A percentile compares a stretch with the other conserved stretches of the same genome.
Conservation (phyloP, 192 early-diverging fungal genomes). For the Jimgerdemannia lactiflua region DNA sequence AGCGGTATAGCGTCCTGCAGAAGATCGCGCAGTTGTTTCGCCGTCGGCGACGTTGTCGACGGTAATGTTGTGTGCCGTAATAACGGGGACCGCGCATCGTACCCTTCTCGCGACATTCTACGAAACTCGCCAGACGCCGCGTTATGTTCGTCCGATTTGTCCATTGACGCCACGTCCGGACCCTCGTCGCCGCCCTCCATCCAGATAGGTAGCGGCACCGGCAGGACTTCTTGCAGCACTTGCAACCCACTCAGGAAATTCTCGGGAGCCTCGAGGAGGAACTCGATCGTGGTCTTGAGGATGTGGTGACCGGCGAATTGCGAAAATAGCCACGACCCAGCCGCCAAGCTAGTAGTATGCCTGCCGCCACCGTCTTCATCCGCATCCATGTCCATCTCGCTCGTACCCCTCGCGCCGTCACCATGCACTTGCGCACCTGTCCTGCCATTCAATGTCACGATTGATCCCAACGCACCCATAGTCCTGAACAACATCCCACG, state of each 20-base stretch:
- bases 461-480: conserved; percentile 10
- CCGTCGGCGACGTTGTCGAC: not conserved
- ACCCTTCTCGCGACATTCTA: not conserved
- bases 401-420: not conserved
- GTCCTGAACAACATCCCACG: conserved; percentile 13
- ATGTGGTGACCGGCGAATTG: conserved; percentile 16
- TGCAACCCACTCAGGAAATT: conserved; percentile 20
- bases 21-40: not conserved
- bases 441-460: not conserved
- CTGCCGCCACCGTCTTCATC: not conserved
- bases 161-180: not conserved
- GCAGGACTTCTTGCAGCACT: conserved; percentile 15
- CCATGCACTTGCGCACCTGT: not conserved
- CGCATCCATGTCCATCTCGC: not conserved
- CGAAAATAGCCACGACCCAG: conserved; percentile 8
- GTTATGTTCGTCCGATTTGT: not conserved
- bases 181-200: not conserved
- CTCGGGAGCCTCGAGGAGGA: conserved; percentile 18
- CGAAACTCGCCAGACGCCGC: not conserved
- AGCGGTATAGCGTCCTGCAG: not conserved
- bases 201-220: not conserved
- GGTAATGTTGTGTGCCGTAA: not conserved
- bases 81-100: not conserved
- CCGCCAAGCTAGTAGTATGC: not conserved
- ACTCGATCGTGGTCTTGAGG: conserved; percentile 10